These are phyloP conservation scores for Plasmopara halstedii DNA, from an alignment of 352 stramenopile genomes.

Conservation along the genomic window DNA sequence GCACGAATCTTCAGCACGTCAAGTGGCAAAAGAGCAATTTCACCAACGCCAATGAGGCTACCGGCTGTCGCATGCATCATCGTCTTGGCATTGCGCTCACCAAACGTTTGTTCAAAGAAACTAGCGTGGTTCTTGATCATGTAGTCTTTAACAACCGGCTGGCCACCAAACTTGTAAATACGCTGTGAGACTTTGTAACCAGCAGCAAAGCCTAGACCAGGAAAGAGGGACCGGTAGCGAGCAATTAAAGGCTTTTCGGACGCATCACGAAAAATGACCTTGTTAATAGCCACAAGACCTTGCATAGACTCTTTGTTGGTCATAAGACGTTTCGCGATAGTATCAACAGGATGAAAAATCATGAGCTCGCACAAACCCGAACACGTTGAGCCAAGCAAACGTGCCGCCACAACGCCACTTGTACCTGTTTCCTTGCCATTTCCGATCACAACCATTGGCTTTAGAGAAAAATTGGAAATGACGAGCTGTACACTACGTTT, in stretches of 20 bases:
- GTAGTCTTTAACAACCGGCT: slow-evolving; percentile 91
- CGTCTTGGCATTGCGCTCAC: slow-evolving; percentile 89
- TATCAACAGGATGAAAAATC: slow-evolving; percentile 95
- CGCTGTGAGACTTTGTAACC: slow-evolving; percentile 96
- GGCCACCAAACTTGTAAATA: slow-evolving; percentile 96
- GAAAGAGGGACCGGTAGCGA: slow-evolving; percentile 87
- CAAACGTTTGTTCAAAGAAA: slow-evolving; percentile 87
- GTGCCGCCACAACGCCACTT: slow-evolving; percentile 50
- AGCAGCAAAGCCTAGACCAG: slow-evolving; percentile 89
- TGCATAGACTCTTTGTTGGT: slow-evolving; percentile 74
- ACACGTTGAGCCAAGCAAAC: slow-evolving; percentile 87
- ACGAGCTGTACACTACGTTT: background rate
- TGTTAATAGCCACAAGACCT: slow-evolving; percentile 43
- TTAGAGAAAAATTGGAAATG: slow-evolving; percentile 15
- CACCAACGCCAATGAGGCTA: slow-evolving; percentile 90
- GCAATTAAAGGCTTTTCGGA: slow-evolving; percentile 65
- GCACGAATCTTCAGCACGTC: slow-evolving; percentile 96
- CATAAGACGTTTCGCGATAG: slow-evolving; percentile 93
- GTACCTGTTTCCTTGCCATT: slow-evolving; percentile 36
- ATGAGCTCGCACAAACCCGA: slow-evolving; percentile 91
- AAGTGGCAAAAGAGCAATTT: slow-evolving; percentile 92
- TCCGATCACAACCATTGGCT: slow-evolving; percentile 37
- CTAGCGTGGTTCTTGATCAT: slow-evolving; percentile 84
- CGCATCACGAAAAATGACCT: slow-evolving; percentile 87
- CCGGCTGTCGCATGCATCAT: slow-evolving; percentile 91